Percentiles rank a stretch among this genome's conserved stretches.
phyloP scores from a whole-genome alignment of 345 rosid species.

The Theobroma cacao region DNA sequence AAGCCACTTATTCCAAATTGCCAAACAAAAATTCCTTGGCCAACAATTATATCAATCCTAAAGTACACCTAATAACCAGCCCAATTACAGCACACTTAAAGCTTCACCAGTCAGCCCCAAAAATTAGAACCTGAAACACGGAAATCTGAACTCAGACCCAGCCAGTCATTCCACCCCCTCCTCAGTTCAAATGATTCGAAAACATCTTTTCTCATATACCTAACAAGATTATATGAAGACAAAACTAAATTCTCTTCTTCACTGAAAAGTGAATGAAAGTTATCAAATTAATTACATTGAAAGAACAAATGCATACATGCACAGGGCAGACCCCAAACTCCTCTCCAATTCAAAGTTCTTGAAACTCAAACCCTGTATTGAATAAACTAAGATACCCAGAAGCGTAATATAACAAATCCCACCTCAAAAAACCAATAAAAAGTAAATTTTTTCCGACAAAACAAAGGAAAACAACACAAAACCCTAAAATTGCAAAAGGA shows the following conservation, averaged over 20 bases:
- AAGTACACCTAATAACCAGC: not conserved
- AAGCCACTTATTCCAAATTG: not conserved
- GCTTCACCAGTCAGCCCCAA: not conserved
- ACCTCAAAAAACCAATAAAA: slow-evolving; percentile 2
- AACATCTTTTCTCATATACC: not conserved
- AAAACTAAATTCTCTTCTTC: slow-evolving; percentile 2
- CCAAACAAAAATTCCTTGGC: not conserved
- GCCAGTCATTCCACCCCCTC: not conserved
- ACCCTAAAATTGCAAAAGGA: not conserved
- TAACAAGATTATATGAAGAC: not conserved
- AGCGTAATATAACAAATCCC: not conserved
- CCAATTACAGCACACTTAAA: not conserved
- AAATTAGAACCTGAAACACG: slow-evolving; percentile 1
- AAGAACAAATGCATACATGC: slow-evolving; percentile 2
- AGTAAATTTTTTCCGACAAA: not conserved
- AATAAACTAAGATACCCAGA: not conserved
- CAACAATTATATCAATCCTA: not conserved
- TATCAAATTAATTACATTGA: not conserved
- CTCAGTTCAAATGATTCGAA: slow-evolving; percentile 2
- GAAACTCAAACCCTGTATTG: not conserved
- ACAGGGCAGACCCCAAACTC: not conserved
- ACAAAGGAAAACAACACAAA: not conserved
- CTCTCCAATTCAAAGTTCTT: not conserved
- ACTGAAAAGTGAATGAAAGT: not conserved
- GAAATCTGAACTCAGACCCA: not conserved